Conservation (phyloP, 768 basidiomycete species). For the Agrocybe chaxingu region DNA sequence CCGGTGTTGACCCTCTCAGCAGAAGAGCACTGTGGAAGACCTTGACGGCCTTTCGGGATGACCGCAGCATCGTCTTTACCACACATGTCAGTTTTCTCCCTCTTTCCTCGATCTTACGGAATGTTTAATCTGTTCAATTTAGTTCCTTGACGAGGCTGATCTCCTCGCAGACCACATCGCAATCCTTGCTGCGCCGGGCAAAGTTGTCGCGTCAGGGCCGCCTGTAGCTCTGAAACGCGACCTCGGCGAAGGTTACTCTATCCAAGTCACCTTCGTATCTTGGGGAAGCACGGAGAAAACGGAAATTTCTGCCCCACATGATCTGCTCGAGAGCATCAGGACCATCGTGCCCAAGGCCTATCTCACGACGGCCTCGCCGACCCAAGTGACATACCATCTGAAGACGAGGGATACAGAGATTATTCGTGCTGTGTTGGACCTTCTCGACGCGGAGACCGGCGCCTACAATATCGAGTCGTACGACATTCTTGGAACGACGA, state of each 20-base stretch:
- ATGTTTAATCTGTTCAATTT: not conserved
- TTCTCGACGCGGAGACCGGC: constrained; percentile 45
- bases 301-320: constrained; percentile 19
- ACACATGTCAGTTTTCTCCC: constrained; percentile 57
- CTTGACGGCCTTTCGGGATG: constrained; percentile 61
- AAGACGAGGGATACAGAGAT: constrained; percentile 53
- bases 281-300: constrained; percentile 23
- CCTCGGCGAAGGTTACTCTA: constrained; percentile 70
- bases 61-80: constrained; percentile 71
- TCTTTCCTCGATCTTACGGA: not conserved
- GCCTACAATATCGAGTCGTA: constrained; percentile 45
- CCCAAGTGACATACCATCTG: constrained; percentile 51
- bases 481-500: constrained; percentile 68
- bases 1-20: constrained; percentile 80
- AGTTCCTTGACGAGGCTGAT: constrained; percentile 81
- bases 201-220: constrained; percentile 67
- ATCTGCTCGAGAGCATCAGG: constrained; percentile 41
- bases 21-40: constrained; percentile 76
- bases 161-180: constrained; percentile 74
- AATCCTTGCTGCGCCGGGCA: constrained; percentile 72
- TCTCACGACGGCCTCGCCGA: constrained; percentile 38
- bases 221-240: constrained; percentile 72
- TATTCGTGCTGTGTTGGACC: constrained; percentile 53
- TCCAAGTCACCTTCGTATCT: constrained; percentile 47
- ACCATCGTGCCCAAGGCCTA: constrained; percentile 43